phyloP scores from a whole-genome alignment of 1,139 yeast species.

The Diutina mesorugosa region DNA sequence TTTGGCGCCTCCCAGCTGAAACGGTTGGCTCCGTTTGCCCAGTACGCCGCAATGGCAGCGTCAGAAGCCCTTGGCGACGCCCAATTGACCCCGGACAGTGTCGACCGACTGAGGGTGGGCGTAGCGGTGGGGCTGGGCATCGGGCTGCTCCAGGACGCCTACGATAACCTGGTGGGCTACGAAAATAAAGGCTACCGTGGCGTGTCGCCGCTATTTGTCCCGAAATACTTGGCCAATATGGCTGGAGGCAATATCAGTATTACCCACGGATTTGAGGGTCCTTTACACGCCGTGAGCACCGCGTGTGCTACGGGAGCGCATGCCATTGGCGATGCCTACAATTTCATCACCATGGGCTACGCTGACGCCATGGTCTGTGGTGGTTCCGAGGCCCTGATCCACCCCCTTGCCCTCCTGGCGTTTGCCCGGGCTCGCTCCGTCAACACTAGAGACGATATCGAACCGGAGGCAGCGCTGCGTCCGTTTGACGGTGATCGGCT shows the following conservation, averaged over 20 bases:
- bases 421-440: conserved; percentile 85
- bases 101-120: conserved; percentile 33
- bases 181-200: conserved; percentile 46
- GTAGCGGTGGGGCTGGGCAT: conserved; percentile 90
- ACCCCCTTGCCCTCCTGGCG: conserved; percentile 82
- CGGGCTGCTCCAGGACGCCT: conserved; percentile 74
- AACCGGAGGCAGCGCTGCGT: conserved; percentile 58
- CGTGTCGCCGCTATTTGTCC: conserved; percentile 79
- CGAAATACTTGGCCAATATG: conserved; percentile 79
- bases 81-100: neutral
- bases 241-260: conserved; percentile 90
- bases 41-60: neutral
- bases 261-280: conserved; percentile 64
- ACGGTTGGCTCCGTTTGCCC: conserved; percentile 19
- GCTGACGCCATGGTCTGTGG: conserved; percentile 88
- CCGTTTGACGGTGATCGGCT: conserved; percentile 73
- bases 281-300: conserved; percentile 78
- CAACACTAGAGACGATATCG: conserved; percentile 47
- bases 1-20: conserved; percentile 35
- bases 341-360: conserved; percentile 68
- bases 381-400: conserved; percentile 79
- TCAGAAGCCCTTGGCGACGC: neutral
- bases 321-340: conserved; percentile 84
- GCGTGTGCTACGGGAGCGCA: conserved; percentile 98
- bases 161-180: conserved; percentile 43